Base-by-base conservation (phyloP, 1,284 basidiomycete genomes). In the Wolfiporia cocos region DNA sequence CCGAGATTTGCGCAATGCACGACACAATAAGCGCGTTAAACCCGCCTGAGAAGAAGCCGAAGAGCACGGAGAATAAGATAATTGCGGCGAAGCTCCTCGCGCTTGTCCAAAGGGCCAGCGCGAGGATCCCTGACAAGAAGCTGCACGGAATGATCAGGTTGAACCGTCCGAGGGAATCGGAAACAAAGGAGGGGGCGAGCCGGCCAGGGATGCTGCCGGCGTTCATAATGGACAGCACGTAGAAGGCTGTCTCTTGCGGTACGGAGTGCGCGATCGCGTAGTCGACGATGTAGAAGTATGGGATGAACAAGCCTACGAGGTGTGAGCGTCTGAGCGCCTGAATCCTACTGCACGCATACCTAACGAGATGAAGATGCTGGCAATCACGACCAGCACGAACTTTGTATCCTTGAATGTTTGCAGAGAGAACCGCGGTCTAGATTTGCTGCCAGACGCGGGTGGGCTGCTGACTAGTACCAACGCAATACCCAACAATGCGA, bases 201-300 rank as follows among this genome's bases (percentile, higher is more conserved):
- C 82, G 78, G 11, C 82, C 81, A 34, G 56, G 47, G 24, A 82
- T 64, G 0, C 79, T 73, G 6, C 78, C 78, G 0, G 71, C 78
- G 54, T 85, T 85, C 65, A 86, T 68, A 32, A 76, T 67, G 0
- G 80, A 73, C 15, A 85, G 68, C 2, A 79, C 67, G 49, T 71
- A 70, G 57, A 78, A 74, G 10, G 53, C 50, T 14, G 49, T 46
- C 19, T 45, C 18, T 12, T 46, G 32, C 0, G 50, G 36, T 33
- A 55, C 44, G 21, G 39, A 41, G 20, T 52, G 47, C 7, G 44
- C 47, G 9, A 42, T 49, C 14, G 55, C 41, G 40, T 54, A 58
- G 43, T 57, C 51, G 41, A 53, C 51, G 41, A 58, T 54, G 47
- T 58, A 58, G 44, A 58, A 55, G 44, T 47, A 77, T 1, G 81